A percentile compares a stretch with the other conserved stretches of the same genome.
phyloP scores from a whole-genome alignment of 2,329 filamentous ascomycete genomes.

The Torrubiella hemipterigena region DNA sequence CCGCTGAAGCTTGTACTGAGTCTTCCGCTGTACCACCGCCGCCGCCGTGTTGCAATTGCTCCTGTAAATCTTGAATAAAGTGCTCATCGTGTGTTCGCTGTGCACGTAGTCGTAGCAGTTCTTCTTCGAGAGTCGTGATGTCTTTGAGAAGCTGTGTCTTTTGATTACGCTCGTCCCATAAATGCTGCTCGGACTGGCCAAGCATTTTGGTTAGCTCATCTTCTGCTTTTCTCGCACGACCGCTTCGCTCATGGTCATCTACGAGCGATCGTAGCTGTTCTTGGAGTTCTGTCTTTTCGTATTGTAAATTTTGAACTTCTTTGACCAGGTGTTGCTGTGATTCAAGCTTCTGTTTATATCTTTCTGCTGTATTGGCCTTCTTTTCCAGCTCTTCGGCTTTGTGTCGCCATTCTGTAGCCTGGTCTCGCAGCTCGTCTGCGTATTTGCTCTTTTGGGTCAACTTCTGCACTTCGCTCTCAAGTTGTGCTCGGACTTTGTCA shows the following conservation, averaged over 20 bases:
- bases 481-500: slow-evolving; percentile 31
- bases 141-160: slow-evolving; percentile 34
- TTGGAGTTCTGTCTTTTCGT: slow-evolving; percentile 41
- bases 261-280: slow-evolving; percentile 29
- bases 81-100: slow-evolving; percentile 38
- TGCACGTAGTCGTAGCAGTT: slow-evolving; percentile 33
- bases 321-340: slow-evolving; percentile 41
- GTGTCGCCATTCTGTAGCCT: slow-evolving; percentile 46
- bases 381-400: slow-evolving; percentile 46
- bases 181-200: slow-evolving; percentile 26
- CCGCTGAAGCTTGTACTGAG: slow-evolving; percentile 6
- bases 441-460: slow-evolving; percentile 34
- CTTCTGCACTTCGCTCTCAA: slow-evolving; percentile 41
- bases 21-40: slow-evolving; percentile 10
- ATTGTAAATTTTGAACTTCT: slow-evolving; percentile 42
- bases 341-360: slow-evolving; percentile 52
- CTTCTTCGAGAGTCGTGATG: slow-evolving; percentile 29
- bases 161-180: slow-evolving; percentile 31
- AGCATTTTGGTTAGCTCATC: slow-evolving; percentile 28
- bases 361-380: slow-evolving; percentile 51
- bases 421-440: slow-evolving; percentile 42
- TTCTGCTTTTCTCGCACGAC: slow-evolving; percentile 22
- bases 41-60: slow-evolving; percentile 36
- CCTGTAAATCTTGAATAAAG: slow-evolving; percentile 46
- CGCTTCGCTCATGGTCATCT: slow-evolving; percentile 20